Conservation (phyloP, 352 stramenopile species). For the Phytophthora foliorum region DNA sequence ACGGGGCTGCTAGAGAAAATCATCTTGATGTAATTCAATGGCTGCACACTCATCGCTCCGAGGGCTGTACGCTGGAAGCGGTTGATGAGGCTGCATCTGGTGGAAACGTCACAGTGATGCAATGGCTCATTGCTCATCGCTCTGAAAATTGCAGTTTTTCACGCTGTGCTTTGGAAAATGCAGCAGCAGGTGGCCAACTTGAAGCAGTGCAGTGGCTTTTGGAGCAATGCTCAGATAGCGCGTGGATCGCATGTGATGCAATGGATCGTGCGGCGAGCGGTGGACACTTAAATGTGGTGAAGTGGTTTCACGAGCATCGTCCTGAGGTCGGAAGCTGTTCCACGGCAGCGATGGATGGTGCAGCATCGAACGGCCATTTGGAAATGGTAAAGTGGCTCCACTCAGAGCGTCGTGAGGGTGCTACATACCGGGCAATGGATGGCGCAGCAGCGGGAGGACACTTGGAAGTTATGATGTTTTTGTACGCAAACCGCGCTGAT, state of each 20-base stretch:
- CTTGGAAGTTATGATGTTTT: conserved; percentile 46
- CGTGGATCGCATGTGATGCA: conserved; percentile 28
- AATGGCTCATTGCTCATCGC: conserved; percentile 36
- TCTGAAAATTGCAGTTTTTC: conserved; percentile 24
- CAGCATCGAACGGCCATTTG: conserved; percentile 39
- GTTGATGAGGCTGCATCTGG: conserved; percentile 18
- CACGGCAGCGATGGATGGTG: conserved; percentile 42
- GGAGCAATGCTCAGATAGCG: conserved; percentile 5
- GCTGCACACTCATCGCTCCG: conserved; percentile 29
- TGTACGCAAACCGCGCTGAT: conserved; percentile 34
- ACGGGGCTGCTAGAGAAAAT: conserved; percentile 31
- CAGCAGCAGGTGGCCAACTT: conserved; percentile 23
- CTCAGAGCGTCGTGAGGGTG: conserved; percentile 35
- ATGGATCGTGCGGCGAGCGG: conserved; percentile 45
- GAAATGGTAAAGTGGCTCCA: conserved; percentile 41
- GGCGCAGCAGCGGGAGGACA: conserved; percentile 39
- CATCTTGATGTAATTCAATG: conserved; percentile 36
- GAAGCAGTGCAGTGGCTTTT: conserved; percentile 27
- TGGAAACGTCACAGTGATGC: conserved; percentile 27
- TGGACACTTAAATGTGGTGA: conserved; percentile 42
- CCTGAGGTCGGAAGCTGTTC: conserved; percentile 37
- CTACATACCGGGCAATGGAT: conserved; percentile 41
- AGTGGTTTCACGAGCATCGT: conserved; percentile 40
- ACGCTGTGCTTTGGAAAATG: conserved; percentile 22
- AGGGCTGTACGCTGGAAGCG: conserved; percentile 29